Evolutionary conservation across 2,329 filamentous ascomycete species (phyloP), one percentile per base, ranked within the genome.

Genomic region (Fusarium keratoplasticum): DNA sequence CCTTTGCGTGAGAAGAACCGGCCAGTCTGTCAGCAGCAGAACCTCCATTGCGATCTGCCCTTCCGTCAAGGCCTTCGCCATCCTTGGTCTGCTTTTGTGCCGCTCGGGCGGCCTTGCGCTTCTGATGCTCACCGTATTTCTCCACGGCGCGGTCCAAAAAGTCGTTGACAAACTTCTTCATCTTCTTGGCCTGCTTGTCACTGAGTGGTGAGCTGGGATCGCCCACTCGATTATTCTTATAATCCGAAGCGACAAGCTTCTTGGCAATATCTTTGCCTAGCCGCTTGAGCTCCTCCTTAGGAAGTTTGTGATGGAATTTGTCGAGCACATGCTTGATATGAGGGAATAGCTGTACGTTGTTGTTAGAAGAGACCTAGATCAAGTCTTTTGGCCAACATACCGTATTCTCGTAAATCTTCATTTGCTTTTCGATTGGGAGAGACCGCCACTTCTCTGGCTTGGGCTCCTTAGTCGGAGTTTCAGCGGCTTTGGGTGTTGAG

Each of bases 351-450:
- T 96, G 7, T 35, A 22, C 2, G 5, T 11, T 29, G 44, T 44
- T 22, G 44, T 79, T 66, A 79, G 77, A 4, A 33, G n/a, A 13
- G 13, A 13, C 13, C 22, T 11, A 20, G 9, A 27, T 13, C 35
- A 11, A 16, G 6, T 22, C 25, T 27, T 8, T 13, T 33, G 40
- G 27, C 6, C 1, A 25, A 86, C 94, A 82, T 87, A 97, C 95
- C 61, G 95, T 97, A 80, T 95, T 95, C 82, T 98, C 95, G 78
- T 98, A 98, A 3, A 98, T 88, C 85, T 95, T 98, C 89, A 95
- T 97, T 83, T 96, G 94, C 84, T 98, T 98, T 74, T 98, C 95
- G 75, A 91, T 81, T 2, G 92, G 87, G 35, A 92, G 81, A 68
- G 87, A 88, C 64, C 90, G 88, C 93, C 93, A 95, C 80, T 92